phyloP scores from a whole-genome alignment of 352 stramenopile species.

The Phytophthora hybrid region DNA sequence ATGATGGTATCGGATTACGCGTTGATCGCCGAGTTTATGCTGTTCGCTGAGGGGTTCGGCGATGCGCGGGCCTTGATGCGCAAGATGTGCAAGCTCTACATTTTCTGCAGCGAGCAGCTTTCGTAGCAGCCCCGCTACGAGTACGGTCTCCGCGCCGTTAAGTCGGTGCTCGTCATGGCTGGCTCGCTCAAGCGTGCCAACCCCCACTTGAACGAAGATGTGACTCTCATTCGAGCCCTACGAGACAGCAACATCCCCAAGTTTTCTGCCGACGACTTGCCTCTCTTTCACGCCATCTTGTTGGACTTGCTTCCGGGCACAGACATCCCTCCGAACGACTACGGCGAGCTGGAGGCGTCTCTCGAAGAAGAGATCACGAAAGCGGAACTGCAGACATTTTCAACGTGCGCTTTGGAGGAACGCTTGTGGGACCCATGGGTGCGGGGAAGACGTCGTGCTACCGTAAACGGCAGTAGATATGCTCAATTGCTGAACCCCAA shows the following conservation, averaged over 20 bases:
- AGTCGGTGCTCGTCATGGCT: constrained; percentile 94
- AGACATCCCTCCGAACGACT: constrained; percentile 87
- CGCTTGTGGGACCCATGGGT: constrained; percentile 88
- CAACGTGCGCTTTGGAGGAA: constrained; percentile 94
- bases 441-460: constrained; percentile 92
- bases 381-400: constrained; percentile 90
- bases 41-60: constrained; percentile 96
- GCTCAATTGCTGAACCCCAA: constrained; percentile 86
- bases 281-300: constrained; percentile 93
- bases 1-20: too few relatives aligned
- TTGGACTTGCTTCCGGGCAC: constrained; percentile 92
- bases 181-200: constrained; percentile 89
- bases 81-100: constrained; percentile 97
- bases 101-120: constrained; percentile 94
- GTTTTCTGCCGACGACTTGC: constrained; percentile 93
- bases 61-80: constrained; percentile 93
- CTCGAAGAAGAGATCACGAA: constrained; percentile 70
- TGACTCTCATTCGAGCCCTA: constrained; percentile 91
- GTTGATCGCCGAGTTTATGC: constrained; percentile 98
- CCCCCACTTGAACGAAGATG: constrained; percentile 80
- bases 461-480: constrained; percentile 75
- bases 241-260: constrained; percentile 95
- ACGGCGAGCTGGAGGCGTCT: constrained; percentile 79
- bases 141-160: constrained; percentile 94
- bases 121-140: constrained; percentile 96